Percentiles rank a stretch among this genome's conserved stretches.
Conservation (phyloP, 179 eudicot genomes). For the Vitellaria paradoxa region DNA sequence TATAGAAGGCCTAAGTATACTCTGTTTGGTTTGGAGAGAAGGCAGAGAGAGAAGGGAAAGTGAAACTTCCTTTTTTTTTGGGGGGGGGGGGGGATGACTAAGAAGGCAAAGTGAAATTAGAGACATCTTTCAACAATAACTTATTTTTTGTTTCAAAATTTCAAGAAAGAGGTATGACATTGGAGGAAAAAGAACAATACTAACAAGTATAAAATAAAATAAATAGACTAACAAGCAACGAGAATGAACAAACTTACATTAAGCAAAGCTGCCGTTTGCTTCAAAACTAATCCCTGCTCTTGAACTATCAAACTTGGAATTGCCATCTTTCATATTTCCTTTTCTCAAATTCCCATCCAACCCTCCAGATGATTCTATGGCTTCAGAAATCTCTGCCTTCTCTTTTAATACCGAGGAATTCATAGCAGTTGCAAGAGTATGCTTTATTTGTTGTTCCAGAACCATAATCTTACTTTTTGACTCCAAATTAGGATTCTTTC, state of each 20-base stretch:
- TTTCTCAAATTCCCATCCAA: conserved; percentile 22
- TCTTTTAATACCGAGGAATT: conserved; percentile 46
- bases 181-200: too few species aligned
- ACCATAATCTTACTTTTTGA: conserved; percentile 45
- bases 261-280: conserved; percentile 24
- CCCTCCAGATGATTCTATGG: conserved; percentile 29
- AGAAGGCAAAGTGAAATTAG: too few species aligned
- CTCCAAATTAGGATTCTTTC: conserved; percentile 44
- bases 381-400: conserved; percentile 50
- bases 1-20: too few species aligned
- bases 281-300: conserved; percentile 30
- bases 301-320: conserved; percentile 19
- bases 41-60: too few species aligned
- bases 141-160: too few species aligned
- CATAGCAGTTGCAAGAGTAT: conserved; percentile 44
- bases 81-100: too few species aligned
- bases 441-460: conserved; percentile 48
- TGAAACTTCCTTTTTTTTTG: too few species aligned
- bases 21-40: too few species aligned
- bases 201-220: background rate
- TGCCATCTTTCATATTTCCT: conserved; percentile 14
- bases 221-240: background rate
- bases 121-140: too few species aligned
- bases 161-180: too few species aligned
- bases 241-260: conserved; percentile 24